Percentiles rank a stretch among this genome's conserved stretches.
Conservation (phyloP, 208 protist genomes). For the Trypanosoma theileri region DNA sequence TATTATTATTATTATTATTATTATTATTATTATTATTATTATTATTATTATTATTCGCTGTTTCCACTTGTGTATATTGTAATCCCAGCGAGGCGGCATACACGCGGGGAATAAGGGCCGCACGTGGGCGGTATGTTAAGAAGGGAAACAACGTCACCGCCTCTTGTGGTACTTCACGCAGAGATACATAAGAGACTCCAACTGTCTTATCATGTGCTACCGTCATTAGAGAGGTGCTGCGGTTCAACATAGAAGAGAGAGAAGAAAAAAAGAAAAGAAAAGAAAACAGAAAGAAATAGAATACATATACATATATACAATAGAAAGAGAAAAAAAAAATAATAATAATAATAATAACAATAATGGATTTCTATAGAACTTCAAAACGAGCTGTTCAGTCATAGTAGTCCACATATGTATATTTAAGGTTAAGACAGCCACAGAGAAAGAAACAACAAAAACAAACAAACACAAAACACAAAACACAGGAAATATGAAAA, state of each 20-base stretch:
- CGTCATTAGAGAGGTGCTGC: neutral
- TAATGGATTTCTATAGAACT: neutral
- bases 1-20: too few species aligned
- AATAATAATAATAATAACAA: neutral
- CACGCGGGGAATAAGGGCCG: constrained; percentile 2
- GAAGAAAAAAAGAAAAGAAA: constrained; percentile 22
- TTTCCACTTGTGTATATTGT: neutral
- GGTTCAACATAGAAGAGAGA: neutral
- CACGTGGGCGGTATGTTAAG: neutral
- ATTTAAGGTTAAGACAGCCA: constrained; percentile 14
- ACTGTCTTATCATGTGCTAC: constrained; percentile 4
- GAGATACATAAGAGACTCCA: constrained; percentile 9
- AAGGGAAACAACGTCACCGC: constrained; percentile 2
- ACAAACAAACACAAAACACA: constrained; percentile 17
- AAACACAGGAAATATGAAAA: constrained; percentile 14
- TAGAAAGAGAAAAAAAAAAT: constrained; percentile 10
- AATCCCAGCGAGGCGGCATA: constrained; percentile 11
- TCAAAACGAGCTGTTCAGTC: too few species aligned
- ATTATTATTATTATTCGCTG: neutral
- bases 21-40: too few species aligned
- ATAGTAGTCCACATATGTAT: too few species aligned
- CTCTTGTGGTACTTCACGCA: neutral
- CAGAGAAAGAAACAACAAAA: constrained; percentile 17
- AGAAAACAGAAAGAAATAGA: constrained; percentile 10
- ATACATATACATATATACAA: too few species aligned